Evolutionary conservation across 2,329 filamentous ascomycete genomes (phyloP).

Genomic region (Colletotrichum eremochloae): DNA sequence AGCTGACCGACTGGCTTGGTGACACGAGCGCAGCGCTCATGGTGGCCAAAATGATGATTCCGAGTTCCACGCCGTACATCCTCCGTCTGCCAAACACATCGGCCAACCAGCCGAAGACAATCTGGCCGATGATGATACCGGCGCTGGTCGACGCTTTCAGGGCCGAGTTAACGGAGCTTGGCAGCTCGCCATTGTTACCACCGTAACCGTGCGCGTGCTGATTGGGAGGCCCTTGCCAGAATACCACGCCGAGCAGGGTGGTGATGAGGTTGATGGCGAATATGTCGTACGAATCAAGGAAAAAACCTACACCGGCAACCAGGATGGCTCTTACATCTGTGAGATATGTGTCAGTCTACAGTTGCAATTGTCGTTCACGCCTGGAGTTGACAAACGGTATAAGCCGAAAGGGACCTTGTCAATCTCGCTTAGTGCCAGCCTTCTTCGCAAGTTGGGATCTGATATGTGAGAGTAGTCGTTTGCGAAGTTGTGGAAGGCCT

Average conservation of each 20-base stretch:
- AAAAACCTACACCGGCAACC: slow-evolving; percentile 86
- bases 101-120: slow-evolving; percentile 82
- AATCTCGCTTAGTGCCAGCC: slow-evolving; percentile 82
- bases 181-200: slow-evolving; percentile 68
- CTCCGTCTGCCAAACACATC: slow-evolving; percentile 81
- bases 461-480: slow-evolving; percentile 75
- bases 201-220: slow-evolving; percentile 60
- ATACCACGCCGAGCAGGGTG: slow-evolving; percentile 80
- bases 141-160: slow-evolving; percentile 86
- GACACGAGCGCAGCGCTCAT: slow-evolving; percentile 75
- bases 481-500: slow-evolving; percentile 81
- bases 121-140: slow-evolving; percentile 83
- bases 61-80: slow-evolving; percentile 86
- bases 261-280: slow-evolving; percentile 85
- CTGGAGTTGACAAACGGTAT: slow-evolving; percentile 64
- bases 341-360: not conserved
- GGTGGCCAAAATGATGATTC: slow-evolving; percentile 79
- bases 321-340: slow-evolving; percentile 77
- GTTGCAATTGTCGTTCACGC: slow-evolving; percentile 30
- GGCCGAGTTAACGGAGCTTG: slow-evolving; percentile 75
- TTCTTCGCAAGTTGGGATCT: slow-evolving; percentile 82
- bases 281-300: slow-evolving; percentile 85
- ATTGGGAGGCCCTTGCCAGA: slow-evolving; percentile 67
- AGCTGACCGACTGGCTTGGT: slow-evolving; percentile 70
- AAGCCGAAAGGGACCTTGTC: slow-evolving; percentile 83